Conservation (phyloP, 345 rosid species). For the Eucalyptus virginea region DNA sequence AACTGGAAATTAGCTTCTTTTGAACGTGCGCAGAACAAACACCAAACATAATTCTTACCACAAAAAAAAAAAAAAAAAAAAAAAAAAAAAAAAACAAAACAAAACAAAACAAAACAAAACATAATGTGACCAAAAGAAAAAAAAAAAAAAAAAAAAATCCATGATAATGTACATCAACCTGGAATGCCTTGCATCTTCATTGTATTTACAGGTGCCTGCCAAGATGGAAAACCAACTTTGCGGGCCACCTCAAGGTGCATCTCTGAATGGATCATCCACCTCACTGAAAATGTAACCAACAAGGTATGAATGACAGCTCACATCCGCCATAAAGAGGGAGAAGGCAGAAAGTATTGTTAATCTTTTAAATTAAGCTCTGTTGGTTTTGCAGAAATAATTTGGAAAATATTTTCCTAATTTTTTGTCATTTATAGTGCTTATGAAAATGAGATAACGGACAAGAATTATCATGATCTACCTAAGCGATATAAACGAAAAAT, state of each 20-base stretch:
- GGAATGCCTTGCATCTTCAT: not conserved
- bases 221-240: not conserved
- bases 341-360: not conserved
- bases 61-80: not conserved
- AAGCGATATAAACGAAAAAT: not conserved
- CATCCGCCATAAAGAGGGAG: not conserved
- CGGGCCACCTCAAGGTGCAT: not conserved
- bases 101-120: too few species aligned
- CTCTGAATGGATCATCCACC: conserved; percentile 14
- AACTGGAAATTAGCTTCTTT: not conserved
- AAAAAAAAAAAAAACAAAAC: conserved; percentile 1
- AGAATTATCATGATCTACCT: not conserved
- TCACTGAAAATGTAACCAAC: not conserved
- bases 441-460: not conserved
- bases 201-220: not conserved
- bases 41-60: not conserved
- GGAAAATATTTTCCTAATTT: not conserved
- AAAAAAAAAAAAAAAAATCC: conserved; percentile 1
- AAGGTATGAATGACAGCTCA: not conserved
- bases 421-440: not conserved
- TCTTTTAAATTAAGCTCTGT: not conserved
- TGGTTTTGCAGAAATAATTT: not conserved
- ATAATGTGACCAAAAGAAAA: too few species aligned
- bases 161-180: not conserved
- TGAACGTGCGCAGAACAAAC: not conserved